Base-by-base conservation (phyloP, 2,329 filamentous ascomycete genomes). In the Phyllosticta paracitricarpa region DNA sequence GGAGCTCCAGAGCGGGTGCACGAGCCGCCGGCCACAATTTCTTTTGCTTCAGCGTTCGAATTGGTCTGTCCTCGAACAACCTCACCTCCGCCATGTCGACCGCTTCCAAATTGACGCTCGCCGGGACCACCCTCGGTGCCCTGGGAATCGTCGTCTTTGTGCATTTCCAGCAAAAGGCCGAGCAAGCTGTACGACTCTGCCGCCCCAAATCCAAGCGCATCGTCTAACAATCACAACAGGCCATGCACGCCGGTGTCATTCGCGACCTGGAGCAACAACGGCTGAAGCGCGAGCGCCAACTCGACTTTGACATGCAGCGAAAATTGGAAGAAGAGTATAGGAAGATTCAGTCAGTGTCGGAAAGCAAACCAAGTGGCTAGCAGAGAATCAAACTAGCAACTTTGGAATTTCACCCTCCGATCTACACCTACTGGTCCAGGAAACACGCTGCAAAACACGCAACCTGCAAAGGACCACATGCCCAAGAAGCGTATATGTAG, bases 261-360 rank as follows among this genome's bases (percentile, higher is more conserved):
- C 89, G 93, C 65, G 94, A 99, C 71, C 89, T 97, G 81, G 93
- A 97, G 71, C 91, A 95, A 71, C 92, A 96, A 73, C 86, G 89
- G 54, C 73, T 97, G 66, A 97, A 97, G 77, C 83, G 84, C 66
- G 94, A 99, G 74, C 87, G 94, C 63, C 89, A 95, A 73, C 84
- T 91, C 58, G 94, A 99, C 72, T 99, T 99, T 70, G 92, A 97
- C 66, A 85, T 96, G 83, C 94, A 99, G 72, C 84, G 82, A 65
- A 83, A 82, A 6, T 79, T 99, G 56, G 92, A 97, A 76, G 84
- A 88, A 69, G 89, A 99, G 73, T 97, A 97, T 75, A 86, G 87
- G 72, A 93, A 93, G 73, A 81, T 91, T 33, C 94, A 99, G 77
- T 89, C 79, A 4, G 92, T 97, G 40, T 73, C 72, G n/a, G 72